Conservation (phyloP, 1,284 basidiomycete genomes). For the Wolfiporia cocos region DNA sequence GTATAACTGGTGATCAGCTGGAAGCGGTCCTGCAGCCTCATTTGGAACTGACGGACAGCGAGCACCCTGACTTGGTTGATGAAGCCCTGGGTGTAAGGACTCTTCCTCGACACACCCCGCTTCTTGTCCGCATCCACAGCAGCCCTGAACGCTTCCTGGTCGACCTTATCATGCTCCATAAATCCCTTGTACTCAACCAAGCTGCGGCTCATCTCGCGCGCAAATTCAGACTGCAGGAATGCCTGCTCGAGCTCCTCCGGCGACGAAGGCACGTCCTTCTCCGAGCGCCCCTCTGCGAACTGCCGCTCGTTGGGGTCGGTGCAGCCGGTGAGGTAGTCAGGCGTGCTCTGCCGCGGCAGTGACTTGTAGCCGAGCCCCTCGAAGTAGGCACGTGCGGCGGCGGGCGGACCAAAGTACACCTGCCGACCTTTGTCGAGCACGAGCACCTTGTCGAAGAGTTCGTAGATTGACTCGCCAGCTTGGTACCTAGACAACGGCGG, state of each 20-base stretch:
- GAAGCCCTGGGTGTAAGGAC: constrained; percentile 84
- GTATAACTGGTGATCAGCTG: constrained; percentile 71
- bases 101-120: constrained; percentile 76
- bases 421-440: constrained; percentile 80
- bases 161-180: constrained; percentile 60
- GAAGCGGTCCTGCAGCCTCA: constrained; percentile 78
- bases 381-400: constrained; percentile 74
- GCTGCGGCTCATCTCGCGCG: constrained; percentile 40
- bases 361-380: constrained; percentile 70
- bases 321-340: constrained; percentile 78
- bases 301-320: constrained; percentile 85
- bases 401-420: constrained; percentile 75
- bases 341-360: constrained; percentile 67
- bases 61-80: constrained; percentile 69
- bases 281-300: constrained; percentile 67
- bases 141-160: constrained; percentile 70
- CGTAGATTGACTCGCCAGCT: constrained; percentile 71
- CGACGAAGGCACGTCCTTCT: constrained; percentile 62
- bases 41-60: constrained; percentile 71
- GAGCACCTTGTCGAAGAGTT: constrained; percentile 56
- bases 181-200: constrained; percentile 58
- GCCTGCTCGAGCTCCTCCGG: constrained; percentile 69
- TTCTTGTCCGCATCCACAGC: constrained; percentile 81
- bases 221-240: constrained; percentile 53
- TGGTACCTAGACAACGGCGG: constrained; percentile 53